phyloP scores from a whole-genome alignment of 495 filamentous ascomycete genomes.

The Neurospora sp. region DNA sequence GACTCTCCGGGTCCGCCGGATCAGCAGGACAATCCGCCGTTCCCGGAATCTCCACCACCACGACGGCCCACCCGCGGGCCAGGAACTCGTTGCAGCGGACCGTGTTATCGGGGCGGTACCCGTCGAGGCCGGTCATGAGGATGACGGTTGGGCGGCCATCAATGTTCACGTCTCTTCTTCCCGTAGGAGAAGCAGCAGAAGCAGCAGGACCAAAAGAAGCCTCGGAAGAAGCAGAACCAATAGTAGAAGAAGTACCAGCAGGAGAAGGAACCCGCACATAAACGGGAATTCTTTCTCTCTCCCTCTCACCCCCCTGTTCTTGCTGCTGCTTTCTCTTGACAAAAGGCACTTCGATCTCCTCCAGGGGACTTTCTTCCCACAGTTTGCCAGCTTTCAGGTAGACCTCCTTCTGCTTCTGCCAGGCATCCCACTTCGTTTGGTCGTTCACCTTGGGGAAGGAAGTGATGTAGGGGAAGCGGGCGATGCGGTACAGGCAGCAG shows the following conservation, averaged over 20 bases:
- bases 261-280: conserved; percentile 49
- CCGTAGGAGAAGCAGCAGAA: too few species aligned
- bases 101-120: conserved; percentile 72
- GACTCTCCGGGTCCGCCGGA: conserved; percentile 32
- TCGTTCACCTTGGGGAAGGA: conserved; percentile 29
- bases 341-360: conserved; percentile 43
- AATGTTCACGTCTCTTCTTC: too few species aligned
- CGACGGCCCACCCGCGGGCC: conserved; percentile 46
- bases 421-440: conserved; percentile 48
- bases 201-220: too few species aligned
- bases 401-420: conserved; percentile 55
- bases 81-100: conserved; percentile 57
- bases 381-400: conserved; percentile 49
- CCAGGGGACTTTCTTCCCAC: conserved; percentile 41
- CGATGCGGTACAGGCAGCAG: conserved; percentile 62
- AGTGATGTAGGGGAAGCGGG: conserved; percentile 61
- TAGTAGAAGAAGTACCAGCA: not conserved
- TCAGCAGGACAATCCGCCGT: conserved; percentile 71
- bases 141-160: conserved; percentile 48
- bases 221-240: too few species aligned
- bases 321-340: not conserved
- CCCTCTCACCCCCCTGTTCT: not conserved
- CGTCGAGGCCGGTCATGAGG: conserved; percentile 67
- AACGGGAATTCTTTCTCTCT: conserved; percentile 36
- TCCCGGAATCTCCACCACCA: conserved; percentile 67